phyloP scores from a whole-genome alignment of 139 green algal species.

The Chlorella sp. region DNA sequence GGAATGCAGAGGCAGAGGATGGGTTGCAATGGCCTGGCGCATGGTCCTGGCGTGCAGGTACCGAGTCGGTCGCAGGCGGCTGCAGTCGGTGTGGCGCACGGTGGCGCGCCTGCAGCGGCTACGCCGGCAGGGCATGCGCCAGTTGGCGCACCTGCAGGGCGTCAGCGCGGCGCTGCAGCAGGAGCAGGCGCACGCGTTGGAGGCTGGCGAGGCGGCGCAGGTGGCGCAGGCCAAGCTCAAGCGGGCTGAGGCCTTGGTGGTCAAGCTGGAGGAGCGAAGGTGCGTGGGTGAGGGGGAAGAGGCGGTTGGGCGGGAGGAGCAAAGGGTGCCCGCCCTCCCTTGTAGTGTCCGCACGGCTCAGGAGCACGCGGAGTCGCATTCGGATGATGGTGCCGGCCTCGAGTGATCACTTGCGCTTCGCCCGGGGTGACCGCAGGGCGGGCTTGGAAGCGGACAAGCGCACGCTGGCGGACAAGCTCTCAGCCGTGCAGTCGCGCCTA shows the following conservation, averaged over 20 bases:
- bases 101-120: background rate
- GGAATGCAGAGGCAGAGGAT: too few species aligned
- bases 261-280: constrained; percentile 31
- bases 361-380: too few species aligned
- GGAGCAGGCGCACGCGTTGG: background rate
- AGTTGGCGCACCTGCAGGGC: constrained; percentile 4
- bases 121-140: background rate
- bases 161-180: background rate
- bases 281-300: too few species aligned
- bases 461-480: constrained; percentile 8
- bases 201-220: background rate
- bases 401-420: too few species aligned
- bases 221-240: background rate
- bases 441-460: constrained; percentile 25
- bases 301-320: too few species aligned
- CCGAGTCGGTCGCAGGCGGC: too few species aligned
- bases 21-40: too few species aligned
- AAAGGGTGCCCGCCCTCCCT: too few species aligned
- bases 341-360: too few species aligned
- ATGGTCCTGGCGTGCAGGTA: too few species aligned
- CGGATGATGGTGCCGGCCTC: too few species aligned
- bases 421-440: background rate
- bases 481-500: background rate
- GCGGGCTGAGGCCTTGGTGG: constrained; percentile 18
- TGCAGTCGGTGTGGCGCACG: too few species aligned